A percentile compares a stretch with the other conserved stretches of the same genome.
phyloP scores from a whole-genome alignment of 805 yeast genomes.

The Kluyveromyces siamensis region DNA sequence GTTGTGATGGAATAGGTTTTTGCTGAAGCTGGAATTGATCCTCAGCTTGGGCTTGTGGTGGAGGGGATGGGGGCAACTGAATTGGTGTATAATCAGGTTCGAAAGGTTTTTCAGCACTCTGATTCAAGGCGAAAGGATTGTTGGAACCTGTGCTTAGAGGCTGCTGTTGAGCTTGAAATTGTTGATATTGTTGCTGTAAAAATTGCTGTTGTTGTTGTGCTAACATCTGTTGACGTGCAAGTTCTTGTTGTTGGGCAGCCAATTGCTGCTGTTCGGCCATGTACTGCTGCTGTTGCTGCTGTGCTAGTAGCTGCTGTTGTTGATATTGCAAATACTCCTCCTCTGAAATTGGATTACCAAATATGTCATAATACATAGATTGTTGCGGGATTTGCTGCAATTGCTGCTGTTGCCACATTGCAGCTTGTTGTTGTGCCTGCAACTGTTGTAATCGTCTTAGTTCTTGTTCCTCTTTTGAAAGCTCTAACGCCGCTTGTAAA shows the following conservation, averaged over 20 bases:
- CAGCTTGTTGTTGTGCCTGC: constrained; percentile 16
- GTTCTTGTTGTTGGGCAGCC: constrained; percentile 20
- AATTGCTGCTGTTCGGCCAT: constrained; percentile 20
- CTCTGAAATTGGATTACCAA: constrained; percentile 30
- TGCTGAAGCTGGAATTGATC: constrained; percentile 11
- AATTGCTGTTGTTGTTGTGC: constrained; percentile 16
- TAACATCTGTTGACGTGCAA: constrained; percentile 17
- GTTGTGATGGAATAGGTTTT: constrained; percentile 36
- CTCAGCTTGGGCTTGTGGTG: neutral
- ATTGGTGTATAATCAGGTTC: constrained; percentile 3
- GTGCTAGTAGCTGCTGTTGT: constrained; percentile 13
- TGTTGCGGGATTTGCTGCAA: constrained; percentile 11
- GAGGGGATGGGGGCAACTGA: constrained; percentile 8
- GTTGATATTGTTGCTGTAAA: constrained; percentile 31
- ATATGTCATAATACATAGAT: constrained; percentile 26
- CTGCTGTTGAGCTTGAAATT: constrained; percentile 33
- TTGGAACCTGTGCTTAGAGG: constrained; percentile 66
- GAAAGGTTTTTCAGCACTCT: constrained; percentile 3
- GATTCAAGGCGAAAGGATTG: constrained; percentile 61
- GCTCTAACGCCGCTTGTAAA: constrained; percentile 22
- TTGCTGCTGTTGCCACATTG: constrained; percentile 15
- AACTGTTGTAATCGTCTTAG: constrained; percentile 22
- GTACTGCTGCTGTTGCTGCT: constrained; percentile 20
- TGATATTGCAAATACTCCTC: constrained; percentile 29
- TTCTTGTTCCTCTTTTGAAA: constrained; percentile 26